Conservation (phyloP, 345 rosid species). For the Geranium rotundifolium region DNA sequence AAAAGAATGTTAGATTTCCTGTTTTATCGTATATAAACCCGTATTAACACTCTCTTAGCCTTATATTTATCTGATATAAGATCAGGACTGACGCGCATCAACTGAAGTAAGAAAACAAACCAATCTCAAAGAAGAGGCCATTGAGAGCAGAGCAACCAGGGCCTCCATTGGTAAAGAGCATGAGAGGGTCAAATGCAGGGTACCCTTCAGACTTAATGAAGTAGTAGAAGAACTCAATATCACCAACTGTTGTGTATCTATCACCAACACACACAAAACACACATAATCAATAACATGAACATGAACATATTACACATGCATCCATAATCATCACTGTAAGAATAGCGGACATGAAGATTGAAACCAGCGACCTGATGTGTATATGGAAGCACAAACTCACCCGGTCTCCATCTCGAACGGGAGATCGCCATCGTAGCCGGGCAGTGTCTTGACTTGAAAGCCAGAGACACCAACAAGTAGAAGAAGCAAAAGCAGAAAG, state of each 20-base stretch:
- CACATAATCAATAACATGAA: neutral
- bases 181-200: conserved; percentile 23
- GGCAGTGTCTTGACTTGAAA: conserved; percentile 9
- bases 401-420: conserved; percentile 21
- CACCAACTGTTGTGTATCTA: conserved; percentile 22
- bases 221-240: conserved; percentile 22
- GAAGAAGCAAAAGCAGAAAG: neutral
- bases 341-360: too few species aligned
- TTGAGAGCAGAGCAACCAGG: conserved; percentile 34
- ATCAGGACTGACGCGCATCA: neutral
- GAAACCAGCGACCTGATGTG: too few species aligned
- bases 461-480: neutral
- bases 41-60: too few species aligned
- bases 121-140: conserved; percentile 24
- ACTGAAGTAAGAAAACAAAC: conserved; percentile 1
- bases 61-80: too few species aligned
- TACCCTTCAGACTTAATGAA: conserved; percentile 23
- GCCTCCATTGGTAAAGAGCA: conserved; percentile 31
- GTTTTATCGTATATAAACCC: too few species aligned
- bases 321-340: too few species aligned
- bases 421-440: conserved; percentile 18
- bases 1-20: too few species aligned
- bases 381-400: neutral
- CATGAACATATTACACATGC: too few species aligned
- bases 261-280: neutral